Base-by-base conservation (phyloP, 345 rosid species). In the Anacardium occidentale region DNA sequence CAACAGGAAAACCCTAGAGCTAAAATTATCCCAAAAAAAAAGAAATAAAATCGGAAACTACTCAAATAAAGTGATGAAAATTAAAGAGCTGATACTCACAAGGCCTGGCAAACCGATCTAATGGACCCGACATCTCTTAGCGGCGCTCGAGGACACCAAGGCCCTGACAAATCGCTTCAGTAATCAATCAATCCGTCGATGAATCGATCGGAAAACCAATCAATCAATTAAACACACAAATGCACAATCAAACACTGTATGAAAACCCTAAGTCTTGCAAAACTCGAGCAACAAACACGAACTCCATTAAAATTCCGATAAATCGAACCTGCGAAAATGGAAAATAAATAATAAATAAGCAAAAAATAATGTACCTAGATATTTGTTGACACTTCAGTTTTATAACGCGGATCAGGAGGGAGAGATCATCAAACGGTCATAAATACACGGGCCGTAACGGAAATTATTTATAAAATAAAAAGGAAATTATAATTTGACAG, bases 61-160 rank as follows among this genome's bases (percentile, higher is more conserved):
- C 1, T 55, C 7, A 67, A 48, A 15, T 15, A 64, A 18, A 66
- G 2, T 44, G 44, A 53, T 56, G 45, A 34, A 4, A 21, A 68
- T 15, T 22, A 25, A 42, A 25, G 56, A 58, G 55, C 54, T 25
- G 66, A 3, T 3, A 90, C 98, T 91, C 81, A 94, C 98, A 91
- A 77, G 98, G 98, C 72, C 89, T 83, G 7, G 98, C 97, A 75
- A 92, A 91, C 26, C 96, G 96, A 88, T 95, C 99, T 58, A 92
- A 89, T 1, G 94, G 97, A 50, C 98, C 98, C 63, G 99, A 95
- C 99, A 95, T 94, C 77, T 77, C 80, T 29, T 12, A 15, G 62
- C 48, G 74, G 66, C 74, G 61, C 51, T 21, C 6, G 53, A 50
- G 50, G 45, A 75, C 63, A 55, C 69, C 62, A 34, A 70, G 20